Base-by-base conservation (phyloP, 2,329 filamentous ascomycete species). In the Sclerotinia subarctica region DNA sequence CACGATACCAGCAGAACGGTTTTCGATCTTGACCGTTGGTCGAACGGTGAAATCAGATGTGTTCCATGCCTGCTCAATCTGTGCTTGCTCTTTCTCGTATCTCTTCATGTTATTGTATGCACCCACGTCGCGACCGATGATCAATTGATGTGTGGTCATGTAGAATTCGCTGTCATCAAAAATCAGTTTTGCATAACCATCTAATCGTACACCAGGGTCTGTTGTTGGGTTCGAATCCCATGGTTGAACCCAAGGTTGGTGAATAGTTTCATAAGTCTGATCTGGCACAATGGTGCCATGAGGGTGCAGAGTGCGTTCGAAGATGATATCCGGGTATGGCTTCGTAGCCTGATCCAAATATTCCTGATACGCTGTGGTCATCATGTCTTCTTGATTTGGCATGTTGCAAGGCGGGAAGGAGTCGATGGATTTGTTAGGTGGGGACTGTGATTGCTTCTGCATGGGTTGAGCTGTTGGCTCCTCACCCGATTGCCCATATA, bases 91-190 rank as follows among this genome's bases (percentile, higher is more conserved):
- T 17, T 51, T 58, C n/a, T 52, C 56, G 35, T 51, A 67, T 53
- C 47, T 56, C 24, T 11, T 42, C 62, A 53, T 54, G 24, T 52
- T 49, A 35, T 38, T 53, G 26, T 42, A 21, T 32, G 46, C 59
- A 42, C 13, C n/a, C 74, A 88, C 83, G 77, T 93, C 90, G 70
- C 91, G 88, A 66, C 90, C 90, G 38, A 94, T 86, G 68, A 91
- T 85, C 73, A 93, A 85, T 64, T 86, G 84, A 73, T 89, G 89
- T 1, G 90, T 92, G 64, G 88, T 92, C 87, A 94, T 90, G 78
- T 91, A 90, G 77, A 91, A 93, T 67, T 88, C 85, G 75, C 90
- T 90, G 80, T 94, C 91, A 72, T 85, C 84, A 76, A 94, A 93
- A 74, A 88, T 86, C 70, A 94, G 78, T 73, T 83, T 84, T 46